Base-by-base conservation (phyloP, 148 eudicot genomes). In the Rhododendron mucronatum region DNA sequence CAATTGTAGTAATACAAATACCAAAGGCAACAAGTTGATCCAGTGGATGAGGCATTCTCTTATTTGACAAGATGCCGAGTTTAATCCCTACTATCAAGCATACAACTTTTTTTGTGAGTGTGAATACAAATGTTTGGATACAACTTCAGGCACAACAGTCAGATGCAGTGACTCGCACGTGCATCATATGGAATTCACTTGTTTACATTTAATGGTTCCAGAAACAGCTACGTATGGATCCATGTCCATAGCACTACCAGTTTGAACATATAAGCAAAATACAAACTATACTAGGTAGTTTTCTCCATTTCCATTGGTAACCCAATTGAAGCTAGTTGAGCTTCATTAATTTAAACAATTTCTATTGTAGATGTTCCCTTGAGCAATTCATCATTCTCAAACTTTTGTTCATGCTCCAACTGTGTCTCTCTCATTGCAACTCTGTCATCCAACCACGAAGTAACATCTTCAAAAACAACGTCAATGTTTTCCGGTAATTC, bases 401-500 rank as follows among this genome's bases (percentile, higher is more conserved):
- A 13, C 71, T 95, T 95, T 23, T 86, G 80, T 45, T 92, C 96
- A 33, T 80, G 87, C 86, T 96, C 99, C 51, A 91, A 4, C 73
- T 78, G 88, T 6, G 88, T 74, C 26, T 82, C 82, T 4, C 82
- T 83, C 26, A 18, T 41, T 4, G 41, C 18, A 2, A 90, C 84
- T 63, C 91, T 90, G 50, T 92, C 89, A 39, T 91, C 90, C 11
- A 97, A 39, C 99, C 99, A 97, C 0, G n/a, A 82, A 12, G 93
- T 86, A 6, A 93, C 84, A 83, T 97, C 99, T 0, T 86, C 76
- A 78, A 94, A 94, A 33, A 97, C 98, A 0, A 4, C 80, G 13
- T 93, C 88, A 0, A 88, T 88, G 78, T 95, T 97, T 21, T 92
- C 94, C 1, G 95, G 95, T 2, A 93, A 71, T 81, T 97, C 99